Base-by-base conservation (phyloP, 768 basidiomycete species). In the Amanita jacksonii region DNA sequence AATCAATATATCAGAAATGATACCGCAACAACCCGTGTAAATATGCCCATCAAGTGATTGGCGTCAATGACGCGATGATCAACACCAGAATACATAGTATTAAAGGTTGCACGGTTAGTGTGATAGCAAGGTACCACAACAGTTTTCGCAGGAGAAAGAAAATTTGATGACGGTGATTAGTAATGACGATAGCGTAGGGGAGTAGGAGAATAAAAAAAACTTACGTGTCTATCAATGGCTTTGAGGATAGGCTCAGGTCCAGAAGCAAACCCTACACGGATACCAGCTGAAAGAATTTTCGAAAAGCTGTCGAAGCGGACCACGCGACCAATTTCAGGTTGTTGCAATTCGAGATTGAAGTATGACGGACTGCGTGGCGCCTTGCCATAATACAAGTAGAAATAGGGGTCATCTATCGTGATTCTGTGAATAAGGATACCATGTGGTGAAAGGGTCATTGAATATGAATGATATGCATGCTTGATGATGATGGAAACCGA, bases 251-350 rank as follows among this genome's bases (percentile, higher is more conserved):
- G 60, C 37, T 69, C 70, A 13, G 92, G 89, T 6, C 85, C 90
- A 6, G 82, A 78, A 2, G 76, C 78, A 56, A 85, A 91, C 6
- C 90, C 91, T 48, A 92, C 70, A 15, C 86, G 78, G 55, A 89
- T 76, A 9, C 87, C 85, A 16, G 80, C 72, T 13, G 79, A 81
- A 16, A 81, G 68, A 33, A 93, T 68, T 65, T 96, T 96, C 43
- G 85, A 89, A 43, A 94, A 69, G 56, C 85, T 89, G 57, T 96
- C 92, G 58, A 94, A 90, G 31, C 92, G 77, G 15, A 94, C 53
- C 30, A 94, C 89, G 9, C 81, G 76, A 2, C 92, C 92, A 18
- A 75, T 72, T 52, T 79, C 74, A 28, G 73, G 68, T 50, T 75
- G 73, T 41, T 77, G 71, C 9, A 66, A 68, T 60, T 96, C 92